Evolutionary conservation across 768 basidiomycete species (phyloP).

Genomic region (Gyrodon lividus): DNA sequence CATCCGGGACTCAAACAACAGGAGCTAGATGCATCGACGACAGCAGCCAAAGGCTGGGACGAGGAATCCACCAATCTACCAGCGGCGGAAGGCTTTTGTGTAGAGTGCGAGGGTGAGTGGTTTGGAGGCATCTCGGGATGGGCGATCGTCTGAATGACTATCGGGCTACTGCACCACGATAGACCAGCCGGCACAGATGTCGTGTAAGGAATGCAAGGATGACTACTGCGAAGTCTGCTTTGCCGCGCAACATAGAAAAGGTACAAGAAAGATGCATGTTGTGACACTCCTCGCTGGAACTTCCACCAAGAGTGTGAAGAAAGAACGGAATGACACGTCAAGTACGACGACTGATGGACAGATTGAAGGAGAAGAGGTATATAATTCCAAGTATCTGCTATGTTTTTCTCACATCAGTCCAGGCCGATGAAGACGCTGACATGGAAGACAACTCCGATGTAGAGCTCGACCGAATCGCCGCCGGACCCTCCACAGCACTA

Average conservation of each 20-base stretch:
- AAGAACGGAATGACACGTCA: conserved; percentile 15
- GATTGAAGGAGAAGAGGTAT: conserved; percentile 22
- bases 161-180: not conserved
- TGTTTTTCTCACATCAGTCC: conserved; percentile 7
- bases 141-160: not conserved
- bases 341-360: conserved; percentile 1
- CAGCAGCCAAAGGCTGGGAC: conserved; percentile 59
- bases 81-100: conserved; percentile 63
- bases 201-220: conserved; percentile 72
- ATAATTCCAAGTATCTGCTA: not conserved
- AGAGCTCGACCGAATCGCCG: conserved; percentile 38
- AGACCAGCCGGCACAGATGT: conserved; percentile 83
- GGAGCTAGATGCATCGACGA: conserved; percentile 34
- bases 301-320: conserved; percentile 9
- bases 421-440: conserved; percentile 37
- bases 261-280: conserved; percentile 64
- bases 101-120: conserved; percentile 81
- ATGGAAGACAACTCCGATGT: conserved; percentile 35
- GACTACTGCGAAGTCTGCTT: conserved; percentile 85
- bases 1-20: conserved; percentile 40
- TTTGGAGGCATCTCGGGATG: not conserved
- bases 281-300: conserved; percentile 43
- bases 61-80: conserved; percentile 53
- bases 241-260: conserved; percentile 81
- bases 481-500: conserved; percentile 20